Conservation (phyloP, 192 early-diverging fungal genomes). For the Pecoramyces ruminantium region DNA sequence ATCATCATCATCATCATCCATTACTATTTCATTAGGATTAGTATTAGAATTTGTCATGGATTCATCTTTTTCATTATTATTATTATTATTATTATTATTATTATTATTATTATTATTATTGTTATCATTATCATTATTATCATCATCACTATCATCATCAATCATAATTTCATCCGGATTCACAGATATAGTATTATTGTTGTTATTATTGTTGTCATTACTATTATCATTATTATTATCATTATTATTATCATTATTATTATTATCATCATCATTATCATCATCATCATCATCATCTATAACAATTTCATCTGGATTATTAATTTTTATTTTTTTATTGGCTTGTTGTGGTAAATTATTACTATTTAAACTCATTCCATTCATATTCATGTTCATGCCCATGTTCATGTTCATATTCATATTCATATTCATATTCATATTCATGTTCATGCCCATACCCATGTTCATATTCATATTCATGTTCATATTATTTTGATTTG, state of each 20-base stretch:
- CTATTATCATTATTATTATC: conserved; percentile 13
- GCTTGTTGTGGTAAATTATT: not conserved
- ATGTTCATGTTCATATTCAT: conserved; percentile 3
- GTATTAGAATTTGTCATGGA: not conserved
- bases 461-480: conserved; percentile 2
- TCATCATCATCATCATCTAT: conserved; percentile 16
- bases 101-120: not conserved
- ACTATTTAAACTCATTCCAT: too few species aligned
- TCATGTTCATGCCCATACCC: not conserved
- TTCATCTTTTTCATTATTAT: not conserved
- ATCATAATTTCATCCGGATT: conserved; percentile 50
- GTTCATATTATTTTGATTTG: conserved; percentile 4
- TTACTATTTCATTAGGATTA: not conserved
- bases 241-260: conserved; percentile 2
- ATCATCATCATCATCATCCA: not conserved
- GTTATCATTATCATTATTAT: conserved; percentile 16
- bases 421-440: conserved; percentile 2
- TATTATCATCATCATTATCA: conserved; percentile 1
- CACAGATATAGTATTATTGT: conserved; percentile 3
- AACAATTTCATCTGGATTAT: conserved; percentile 32
- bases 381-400: not conserved
- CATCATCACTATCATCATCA: conserved; percentile 17
- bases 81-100: not conserved
- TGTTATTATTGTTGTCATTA: too few species aligned
- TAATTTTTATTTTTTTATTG: not conserved